Base-by-base conservation (phyloP, 345 rosid species). In the Geranium brycei region DNA sequence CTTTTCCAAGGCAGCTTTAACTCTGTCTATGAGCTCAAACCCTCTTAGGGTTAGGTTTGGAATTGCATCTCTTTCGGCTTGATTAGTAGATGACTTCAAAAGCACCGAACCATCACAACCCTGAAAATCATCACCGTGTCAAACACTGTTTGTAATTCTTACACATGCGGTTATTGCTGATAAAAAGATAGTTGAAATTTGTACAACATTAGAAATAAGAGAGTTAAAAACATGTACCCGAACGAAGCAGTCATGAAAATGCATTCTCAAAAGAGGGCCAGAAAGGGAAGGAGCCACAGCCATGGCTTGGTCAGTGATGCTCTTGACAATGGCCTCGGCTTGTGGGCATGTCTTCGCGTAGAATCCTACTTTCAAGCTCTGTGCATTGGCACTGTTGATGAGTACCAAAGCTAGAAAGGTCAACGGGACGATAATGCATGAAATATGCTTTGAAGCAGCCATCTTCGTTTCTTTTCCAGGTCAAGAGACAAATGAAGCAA, bases 51-150 rank as follows among this genome's bases (percentile, higher is more conserved):
- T 77, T 10, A 19, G 70, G 69, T 91, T 88, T 30, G 96, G 84
- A 51, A 3, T 0, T 7, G 81, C 76, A 19, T 76, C 68, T 58
- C 81, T 91, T 69, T 91, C 97, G 35, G 82, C 75, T n/a, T 72
- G 65, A 2, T 77, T 73, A 57, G 60, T 81, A 2, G 77, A 61
- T 1, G 85, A 76, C 67, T 89, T 77, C 56, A 91, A 68, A 67
- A 91, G 72, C 13, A 91, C 68, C 3, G 98, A 91, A 0, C 80
- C 98, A 11, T 91, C 98, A 14, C 96, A 89, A 32, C 98, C 98
- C 98, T 87, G 77, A 1, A 62, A 28, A 38, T 32, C 32, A 23
- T 23, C 28, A 23, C 28, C 1, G 2, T 23, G 28, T 23, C 28
- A 23, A 23, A 23, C 28, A 23, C 28, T 23, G 1, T 23, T 2